These are phyloP conservation scores for Metschnikowia noctiluminum DNA, from an alignment of 805 yeast genomes.

Conservation along the genomic window DNA sequence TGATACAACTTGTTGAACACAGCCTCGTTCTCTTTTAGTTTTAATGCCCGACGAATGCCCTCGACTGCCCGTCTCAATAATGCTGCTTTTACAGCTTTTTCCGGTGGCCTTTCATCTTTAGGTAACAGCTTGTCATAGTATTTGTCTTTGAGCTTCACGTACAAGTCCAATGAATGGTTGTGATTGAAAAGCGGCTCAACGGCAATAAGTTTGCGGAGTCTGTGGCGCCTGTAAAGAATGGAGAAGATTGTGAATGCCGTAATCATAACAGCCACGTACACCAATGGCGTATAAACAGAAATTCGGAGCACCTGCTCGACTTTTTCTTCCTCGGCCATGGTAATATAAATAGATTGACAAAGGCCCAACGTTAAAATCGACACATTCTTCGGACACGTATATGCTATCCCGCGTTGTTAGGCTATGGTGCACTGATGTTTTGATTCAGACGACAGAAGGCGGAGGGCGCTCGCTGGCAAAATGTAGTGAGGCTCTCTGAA, in stretches of 20 bases:
- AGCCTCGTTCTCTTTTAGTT: conserved; percentile 74
- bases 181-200: conserved; percentile 73
- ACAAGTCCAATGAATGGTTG: conserved; percentile 63
- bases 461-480: no score
- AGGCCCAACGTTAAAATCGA: no score
- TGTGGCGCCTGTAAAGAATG: conserved; percentile 58
- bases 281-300: conserved; percentile 60
- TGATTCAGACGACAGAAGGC: no score
- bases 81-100: conserved; percentile 66
- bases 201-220: conserved; percentile 48
- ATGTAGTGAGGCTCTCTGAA: no score
- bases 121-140: conserved; percentile 36
- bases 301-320: conserved; percentile 29
- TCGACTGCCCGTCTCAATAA: conserved; percentile 70
- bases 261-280: conserved; percentile 68
- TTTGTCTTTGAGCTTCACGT: conserved; percentile 52
- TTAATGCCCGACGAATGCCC: conserved; percentile 77
- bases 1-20: conserved; percentile 71
- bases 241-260: conserved; percentile 69
- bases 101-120: conserved; percentile 58
- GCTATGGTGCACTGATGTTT: no score
- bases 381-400: conserved; percentile 1
- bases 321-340: conserved; percentile 17
- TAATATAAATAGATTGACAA: neutral
- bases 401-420: neutral